These are phyloP conservation scores for Pneumocystis carinii DNA, from an alignment of 1,139 yeast species.

Conservation along the genomic window DNA sequence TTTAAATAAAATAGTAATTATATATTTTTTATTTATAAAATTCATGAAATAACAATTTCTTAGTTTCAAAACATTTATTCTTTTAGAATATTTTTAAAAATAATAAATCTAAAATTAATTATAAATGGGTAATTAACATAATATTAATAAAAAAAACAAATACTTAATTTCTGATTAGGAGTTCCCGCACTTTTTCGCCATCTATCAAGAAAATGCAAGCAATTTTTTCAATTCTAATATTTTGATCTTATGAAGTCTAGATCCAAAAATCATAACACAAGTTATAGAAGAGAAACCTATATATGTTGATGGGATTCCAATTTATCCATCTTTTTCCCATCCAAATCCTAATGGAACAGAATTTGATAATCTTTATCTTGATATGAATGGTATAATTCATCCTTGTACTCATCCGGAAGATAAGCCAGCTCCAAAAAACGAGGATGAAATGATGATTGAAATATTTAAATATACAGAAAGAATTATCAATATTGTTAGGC, in stretches of 20 bases:
- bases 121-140: background rate
- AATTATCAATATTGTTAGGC: conserved; percentile 84
- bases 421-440: conserved; percentile 84
- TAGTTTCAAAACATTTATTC: background rate
- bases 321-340: conserved; percentile 52
- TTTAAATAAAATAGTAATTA: background rate
- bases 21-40: background rate
- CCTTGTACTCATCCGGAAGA: conserved; percentile 96
- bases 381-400: conserved; percentile 96
- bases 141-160: background rate
- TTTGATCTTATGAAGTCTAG: background rate
- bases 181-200: conserved; percentile 97
- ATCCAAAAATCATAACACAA: conserved; percentile 86
- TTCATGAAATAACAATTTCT: background rate
- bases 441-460: conserved; percentile 87
- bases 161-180: conserved; percentile 23
- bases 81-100: background rate
- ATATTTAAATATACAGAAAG: conserved; percentile 80
- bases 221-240: background rate
- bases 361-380: conserved; percentile 73
- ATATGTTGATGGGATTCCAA: conserved; percentile 36
- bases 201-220: conserved; percentile 57
- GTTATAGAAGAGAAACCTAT: conserved; percentile 62
- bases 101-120: background rate
- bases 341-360: conserved; percentile 88